Conservation (phyloP, 2,329 filamentous ascomycete species). For the Volutella citrinella region DNA sequence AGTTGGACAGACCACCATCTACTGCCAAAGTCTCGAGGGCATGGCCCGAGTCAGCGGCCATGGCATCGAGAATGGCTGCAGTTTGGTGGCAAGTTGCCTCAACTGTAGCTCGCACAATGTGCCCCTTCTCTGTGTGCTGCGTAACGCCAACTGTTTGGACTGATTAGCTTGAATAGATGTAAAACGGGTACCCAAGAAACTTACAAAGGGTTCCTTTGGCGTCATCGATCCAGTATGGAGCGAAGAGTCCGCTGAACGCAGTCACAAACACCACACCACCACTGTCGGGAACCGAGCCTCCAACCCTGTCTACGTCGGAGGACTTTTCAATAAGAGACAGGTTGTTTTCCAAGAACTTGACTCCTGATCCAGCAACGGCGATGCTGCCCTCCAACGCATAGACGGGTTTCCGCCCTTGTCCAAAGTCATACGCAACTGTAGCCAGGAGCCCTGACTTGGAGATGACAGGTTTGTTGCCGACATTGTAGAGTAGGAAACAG, state of each 20-base stretch:
- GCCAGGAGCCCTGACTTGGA: conserved; percentile 78
- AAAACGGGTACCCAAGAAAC: conserved; percentile 25
- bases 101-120: conserved; percentile 84
- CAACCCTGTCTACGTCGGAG: conserved; percentile 48
- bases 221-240: conserved; percentile 93
- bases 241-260: conserved; percentile 86
- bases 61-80: conserved; percentile 85
- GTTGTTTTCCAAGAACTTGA: conserved; percentile 71
- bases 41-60: conserved; percentile 82
- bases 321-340: conserved; percentile 56
- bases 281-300: conserved; percentile 61
- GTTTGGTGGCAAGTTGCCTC: conserved; percentile 93
- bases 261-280: conserved; percentile 86
- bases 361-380: conserved; percentile 75
- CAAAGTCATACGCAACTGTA: conserved; percentile 85
- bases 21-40: conserved; percentile 73
- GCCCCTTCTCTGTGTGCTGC: conserved; percentile 78
- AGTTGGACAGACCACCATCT: conserved; percentile 87
- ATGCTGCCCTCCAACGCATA: conserved; percentile 85
- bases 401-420: conserved; percentile 55
- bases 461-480: conserved; percentile 80
- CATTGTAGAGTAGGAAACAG: conserved; percentile 87
- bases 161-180: conserved; percentile 2
- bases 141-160: conserved; percentile 68
- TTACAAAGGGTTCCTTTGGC: conserved; percentile 81